Conservation (phyloP, 2,329 filamentous ascomycete species). For the Aspergillus sp. region DNA sequence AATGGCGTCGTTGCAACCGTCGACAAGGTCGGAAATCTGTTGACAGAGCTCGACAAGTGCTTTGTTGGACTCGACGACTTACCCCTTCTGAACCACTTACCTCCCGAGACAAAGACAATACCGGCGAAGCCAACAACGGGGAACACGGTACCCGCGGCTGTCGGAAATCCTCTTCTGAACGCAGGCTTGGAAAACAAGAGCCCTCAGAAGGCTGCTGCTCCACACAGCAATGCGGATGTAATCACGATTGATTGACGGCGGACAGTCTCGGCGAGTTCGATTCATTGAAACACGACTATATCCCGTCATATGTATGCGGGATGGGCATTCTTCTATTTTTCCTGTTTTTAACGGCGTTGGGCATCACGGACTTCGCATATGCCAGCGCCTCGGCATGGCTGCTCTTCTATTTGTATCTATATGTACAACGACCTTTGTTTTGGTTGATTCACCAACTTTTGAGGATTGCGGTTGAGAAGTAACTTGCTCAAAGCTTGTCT, state of each 20-base stretch:
- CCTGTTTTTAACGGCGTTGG: no score
- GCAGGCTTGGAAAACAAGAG: not conserved
- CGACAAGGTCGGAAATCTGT: conserved; percentile 31
- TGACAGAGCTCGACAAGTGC: conserved; percentile 32
- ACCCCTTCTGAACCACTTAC: not conserved
- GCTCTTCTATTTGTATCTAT: not conserved
- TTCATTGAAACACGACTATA: not conserved
- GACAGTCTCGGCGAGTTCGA: not conserved
- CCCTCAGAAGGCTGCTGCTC: conserved; percentile 1
- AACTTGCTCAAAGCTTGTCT: no score
- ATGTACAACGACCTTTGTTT: not conserved
- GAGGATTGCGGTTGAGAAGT: no score
- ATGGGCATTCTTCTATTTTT: no score
- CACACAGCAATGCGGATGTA: conserved; percentile 25
- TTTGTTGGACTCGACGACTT: conserved; percentile 11
- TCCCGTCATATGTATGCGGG: no score
- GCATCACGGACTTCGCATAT: no score
- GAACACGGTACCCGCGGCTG: not conserved
- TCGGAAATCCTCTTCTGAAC: not conserved
- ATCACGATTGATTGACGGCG: conserved; percentile 37
- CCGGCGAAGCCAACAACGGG: not conserved
- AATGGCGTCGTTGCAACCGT: conserved; percentile 36
- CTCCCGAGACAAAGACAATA: not conserved
- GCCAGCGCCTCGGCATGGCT: no score
- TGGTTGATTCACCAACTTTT: no score